A percentile compares a stretch with the other conserved stretches of the same genome.
These are phyloP conservation scores for Candida endomychidarum DNA, from an alignment of 805 yeast species.

Conservation along the genomic window DNA sequence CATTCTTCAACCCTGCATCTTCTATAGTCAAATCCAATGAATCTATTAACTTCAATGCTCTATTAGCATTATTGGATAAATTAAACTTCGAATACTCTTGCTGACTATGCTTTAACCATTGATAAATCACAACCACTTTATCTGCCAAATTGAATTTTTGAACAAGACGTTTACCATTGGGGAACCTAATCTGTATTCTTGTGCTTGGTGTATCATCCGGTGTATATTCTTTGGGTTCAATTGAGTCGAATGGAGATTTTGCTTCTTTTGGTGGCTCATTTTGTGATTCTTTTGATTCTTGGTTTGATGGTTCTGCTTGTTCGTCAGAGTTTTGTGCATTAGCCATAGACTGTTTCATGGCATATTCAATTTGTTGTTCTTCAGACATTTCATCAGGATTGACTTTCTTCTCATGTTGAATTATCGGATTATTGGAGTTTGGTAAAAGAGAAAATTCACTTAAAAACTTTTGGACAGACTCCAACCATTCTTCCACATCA, in stretches of 20 bases:
- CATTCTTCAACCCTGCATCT: conserved; percentile 78
- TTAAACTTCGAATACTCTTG: conserved; percentile 47
- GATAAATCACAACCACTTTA: conserved; percentile 58
- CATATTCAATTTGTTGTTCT: conserved; percentile 80
- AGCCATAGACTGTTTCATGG: conserved; percentile 68
- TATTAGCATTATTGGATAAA: conserved; percentile 34
- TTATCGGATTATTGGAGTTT: conserved; percentile 62
- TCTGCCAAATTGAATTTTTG: conserved; percentile 63
- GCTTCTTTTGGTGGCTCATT: not conserved
- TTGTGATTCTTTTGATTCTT: too few relatives aligned
- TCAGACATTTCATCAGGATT: conserved; percentile 71
- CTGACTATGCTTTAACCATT: conserved; percentile 58
- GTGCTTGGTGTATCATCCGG: conserved; percentile 75
- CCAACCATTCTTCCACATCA: conserved; percentile 55
- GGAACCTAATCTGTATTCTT: conserved; percentile 83
- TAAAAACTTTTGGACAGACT: conserved; percentile 71
- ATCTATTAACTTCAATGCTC: conserved; percentile 53
- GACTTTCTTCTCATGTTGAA: conserved; percentile 55
- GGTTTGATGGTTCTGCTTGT: conserved; percentile 13
- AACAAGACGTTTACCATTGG: conserved; percentile 80
- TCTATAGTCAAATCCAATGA: conserved; percentile 59
- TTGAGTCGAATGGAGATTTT: conserved; percentile 40
- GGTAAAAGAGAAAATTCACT: conserved; percentile 63
- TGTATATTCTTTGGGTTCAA: conserved; percentile 49
- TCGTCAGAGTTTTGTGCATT: too few relatives aligned